Evolutionary conservation across 2,329 filamentous ascomycete species (phyloP), one percentile per base, ranked within the genome.

Genomic region (Cercospora sp.): DNA sequence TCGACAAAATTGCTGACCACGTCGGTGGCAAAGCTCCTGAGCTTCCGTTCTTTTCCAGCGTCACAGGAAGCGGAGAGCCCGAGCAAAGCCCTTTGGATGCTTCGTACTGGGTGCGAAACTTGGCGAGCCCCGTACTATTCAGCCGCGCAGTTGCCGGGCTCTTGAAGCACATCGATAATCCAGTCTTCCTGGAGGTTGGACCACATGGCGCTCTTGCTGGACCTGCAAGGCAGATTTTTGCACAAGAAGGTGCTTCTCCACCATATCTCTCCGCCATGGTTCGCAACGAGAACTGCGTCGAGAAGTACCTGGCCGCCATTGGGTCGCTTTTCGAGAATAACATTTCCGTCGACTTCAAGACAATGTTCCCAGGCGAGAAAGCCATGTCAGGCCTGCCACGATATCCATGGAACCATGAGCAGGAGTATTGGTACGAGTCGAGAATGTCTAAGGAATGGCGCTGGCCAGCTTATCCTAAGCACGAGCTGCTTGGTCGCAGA

Each of bases 101-200:
- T 7, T 20, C 13, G 5, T 60, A 65, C 42, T 65, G 64, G 64
- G 26, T 28, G 23, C 33, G 39, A 12, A 65, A 65, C 20, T 48
- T 65, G 48, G 28, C 16, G 3, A 36, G 23, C 8, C 64, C 64
- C 0, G 64, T 65, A 1, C 16, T 33, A 3, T 65, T 65, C 39
- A 10, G 16, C 16, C 28, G n/a, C 9, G 57, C 64, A 16, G 42
- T 65, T 5, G 23, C 23, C 3, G 26, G 12, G 13, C 30, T 61
- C 5, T 65, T 64, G 60, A 23, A 26, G 12, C 48, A 59, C 18
- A 48, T 59, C 18, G 18, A 33, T 13, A 26, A 31, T 2, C 18
- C 23, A 5, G 20, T 64, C n/a, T 59, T 67, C 23, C 33, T 67
- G 6, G 65, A 67, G 28, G 39, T 67, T 7, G 65, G 65, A 3